phyloP scores from a whole-genome alignment of 805 yeast species.

The Priceomyces carsonii region DNA sequence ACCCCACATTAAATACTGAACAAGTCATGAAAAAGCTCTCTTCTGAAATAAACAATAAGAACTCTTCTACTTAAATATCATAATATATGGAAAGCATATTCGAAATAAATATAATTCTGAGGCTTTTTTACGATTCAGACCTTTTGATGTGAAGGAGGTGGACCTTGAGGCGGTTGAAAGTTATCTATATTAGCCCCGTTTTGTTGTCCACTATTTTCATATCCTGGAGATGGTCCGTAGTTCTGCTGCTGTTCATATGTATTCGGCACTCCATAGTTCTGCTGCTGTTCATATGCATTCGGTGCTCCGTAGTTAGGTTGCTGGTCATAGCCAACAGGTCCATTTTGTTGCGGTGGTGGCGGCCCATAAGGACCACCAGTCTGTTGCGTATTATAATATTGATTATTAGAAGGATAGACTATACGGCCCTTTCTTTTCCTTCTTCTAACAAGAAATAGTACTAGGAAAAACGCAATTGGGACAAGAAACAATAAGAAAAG shows the following conservation, averaged over 20 bases:
- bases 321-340: slow-evolving; percentile 3
- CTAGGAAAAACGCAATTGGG: slow-evolving; percentile 7
- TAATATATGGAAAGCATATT: slow-evolving; percentile 1
- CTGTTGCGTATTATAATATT: slow-evolving; percentile 15
- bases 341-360: slow-evolving; percentile 10
- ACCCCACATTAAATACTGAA: slow-evolving; percentile 16
- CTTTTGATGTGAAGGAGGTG: slow-evolving; percentile 17
- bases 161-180: slow-evolving; percentile 15
- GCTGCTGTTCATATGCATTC: too few relatives aligned
- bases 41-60: too few relatives aligned
- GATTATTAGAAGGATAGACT: slow-evolving; percentile 10
- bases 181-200: too few relatives aligned
- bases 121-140: slow-evolving; percentile 1
- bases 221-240: too few relatives aligned
- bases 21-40: slow-evolving; percentile 30
- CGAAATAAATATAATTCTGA: too few relatives aligned
- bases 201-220: too few relatives aligned
- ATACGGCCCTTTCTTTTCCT: slow-evolving; percentile 7
- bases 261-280: too few relatives aligned
- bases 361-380: slow-evolving; percentile 9
- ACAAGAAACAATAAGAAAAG: slow-evolving; percentile 15
- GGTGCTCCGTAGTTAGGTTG: slow-evolving; percentile 3
- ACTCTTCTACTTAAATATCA: too few relatives aligned
- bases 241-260: too few relatives aligned
- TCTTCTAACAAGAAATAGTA: slow-evolving; percentile 9